phyloP scores from a whole-genome alignment of 768 basidiomycete species.

The Rhizopogon salebrosus region DNA sequence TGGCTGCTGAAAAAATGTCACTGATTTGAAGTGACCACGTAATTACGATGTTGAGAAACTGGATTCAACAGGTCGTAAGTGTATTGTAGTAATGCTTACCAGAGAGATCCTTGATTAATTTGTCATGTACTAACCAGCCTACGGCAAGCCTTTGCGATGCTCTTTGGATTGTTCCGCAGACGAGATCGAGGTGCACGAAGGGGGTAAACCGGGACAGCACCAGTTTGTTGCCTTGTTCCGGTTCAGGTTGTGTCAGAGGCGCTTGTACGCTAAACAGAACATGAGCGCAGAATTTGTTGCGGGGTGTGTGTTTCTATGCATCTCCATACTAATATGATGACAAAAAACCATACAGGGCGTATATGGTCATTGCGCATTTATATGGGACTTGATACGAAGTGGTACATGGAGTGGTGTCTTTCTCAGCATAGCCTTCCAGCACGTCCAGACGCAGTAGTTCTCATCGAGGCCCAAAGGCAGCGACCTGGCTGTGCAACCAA shows the following conservation, averaged over 20 bases:
- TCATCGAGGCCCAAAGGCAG: not conserved
- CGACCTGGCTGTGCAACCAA: not conserved
- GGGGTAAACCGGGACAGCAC: not conserved
- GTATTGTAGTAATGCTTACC: not conserved
- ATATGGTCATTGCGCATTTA: not conserved
- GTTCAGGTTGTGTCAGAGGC: not conserved
- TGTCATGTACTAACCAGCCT: not conserved
- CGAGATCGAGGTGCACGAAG: not conserved
- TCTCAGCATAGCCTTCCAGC: not conserved
- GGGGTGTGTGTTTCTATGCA: slow-evolving; percentile 15
- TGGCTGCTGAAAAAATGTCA: too few species aligned
- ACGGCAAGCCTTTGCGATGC: not conserved
- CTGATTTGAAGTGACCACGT: too few species aligned
- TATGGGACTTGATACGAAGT: not conserved
- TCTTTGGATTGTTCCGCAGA: not conserved
- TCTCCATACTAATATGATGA: not conserved
- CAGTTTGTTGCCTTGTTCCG: not conserved
- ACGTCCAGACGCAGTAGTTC: not conserved
- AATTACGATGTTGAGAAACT: not conserved
- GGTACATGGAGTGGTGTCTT: not conserved
- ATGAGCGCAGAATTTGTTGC: not conserved
- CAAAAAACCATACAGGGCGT: not conserved
- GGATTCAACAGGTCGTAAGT: not conserved
- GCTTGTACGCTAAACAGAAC: too few species aligned
- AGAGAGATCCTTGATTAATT: not conserved